Conservation (phyloP, 805 yeast species). For the Lipomyces starkeyi region DNA sequence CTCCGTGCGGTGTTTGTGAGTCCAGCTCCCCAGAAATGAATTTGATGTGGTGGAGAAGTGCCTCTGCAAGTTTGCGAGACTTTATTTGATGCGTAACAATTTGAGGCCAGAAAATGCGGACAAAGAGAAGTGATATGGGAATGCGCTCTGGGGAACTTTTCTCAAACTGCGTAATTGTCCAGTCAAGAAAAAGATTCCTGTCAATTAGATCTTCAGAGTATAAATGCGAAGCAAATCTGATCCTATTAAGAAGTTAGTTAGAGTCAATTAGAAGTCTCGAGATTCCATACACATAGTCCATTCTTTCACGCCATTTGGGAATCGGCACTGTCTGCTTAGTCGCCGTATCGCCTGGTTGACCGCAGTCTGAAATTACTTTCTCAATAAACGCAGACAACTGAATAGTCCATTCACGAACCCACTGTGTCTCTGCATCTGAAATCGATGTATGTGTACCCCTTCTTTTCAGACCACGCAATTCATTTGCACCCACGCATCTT, state of each 20-base stretch:
- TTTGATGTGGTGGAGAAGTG: slow-evolving; percentile 54
- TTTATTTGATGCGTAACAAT: slow-evolving; percentile 60
- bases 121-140: slow-evolving; percentile 58
- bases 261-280: not conserved
- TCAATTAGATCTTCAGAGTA: slow-evolving; percentile 74
- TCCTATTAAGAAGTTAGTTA: not conserved
- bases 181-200: slow-evolving; percentile 61
- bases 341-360: slow-evolving; percentile 34
- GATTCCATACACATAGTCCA: slow-evolving; percentile 56
- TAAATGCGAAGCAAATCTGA: slow-evolving; percentile 65
- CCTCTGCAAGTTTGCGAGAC: slow-evolving; percentile 69
- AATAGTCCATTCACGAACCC: slow-evolving; percentile 91
- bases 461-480: slow-evolving; percentile 63
- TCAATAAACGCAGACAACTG: slow-evolving; percentile 70
- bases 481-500: slow-evolving; percentile 83
- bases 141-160: slow-evolving; percentile 49
- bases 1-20: slow-evolving; percentile 40
- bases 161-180: slow-evolving; percentile 64
- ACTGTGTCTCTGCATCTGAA: slow-evolving; percentile 54
- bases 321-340: slow-evolving; percentile 4
- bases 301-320: slow-evolving; percentile 55
- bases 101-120: slow-evolving; percentile 75
- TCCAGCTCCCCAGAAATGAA: slow-evolving; percentile 46
- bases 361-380: slow-evolving; percentile 55
- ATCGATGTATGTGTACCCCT: slow-evolving; percentile 47